phyloP scores from a whole-genome alignment of 1,284 basidiomycete species.

The Fistulinella staudtii region DNA sequence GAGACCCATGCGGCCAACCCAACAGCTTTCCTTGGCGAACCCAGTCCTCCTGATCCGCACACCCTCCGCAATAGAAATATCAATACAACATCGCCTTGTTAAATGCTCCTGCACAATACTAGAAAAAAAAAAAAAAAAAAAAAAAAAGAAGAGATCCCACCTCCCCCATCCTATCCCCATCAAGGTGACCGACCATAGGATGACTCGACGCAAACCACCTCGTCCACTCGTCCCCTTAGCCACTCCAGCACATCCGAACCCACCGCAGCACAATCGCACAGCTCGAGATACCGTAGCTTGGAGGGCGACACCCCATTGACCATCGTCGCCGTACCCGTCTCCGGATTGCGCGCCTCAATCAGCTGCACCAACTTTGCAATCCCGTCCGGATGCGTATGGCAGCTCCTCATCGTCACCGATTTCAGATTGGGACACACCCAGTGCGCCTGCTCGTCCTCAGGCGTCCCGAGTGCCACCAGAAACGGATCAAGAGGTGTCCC shows the following conservation, averaged over 20 bases:
- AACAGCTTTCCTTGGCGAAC: too few species aligned
- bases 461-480: conserved; percentile 49
- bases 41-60: too few species aligned
- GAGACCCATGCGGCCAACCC: too few species aligned
- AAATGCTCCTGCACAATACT: too few species aligned
- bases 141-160: too few species aligned
- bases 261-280: conserved; percentile 59
- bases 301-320: conserved; percentile 41
- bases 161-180: conserved; percentile 1
- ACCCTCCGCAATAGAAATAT: too few species aligned
- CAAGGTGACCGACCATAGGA: conserved; percentile 28
- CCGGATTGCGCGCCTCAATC: conserved; percentile 65
- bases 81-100: conserved; percentile 30
- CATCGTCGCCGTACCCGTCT: conserved; percentile 30
- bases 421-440: conserved; percentile 62
- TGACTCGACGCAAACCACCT: conserved; percentile 58
- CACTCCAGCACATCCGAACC: conserved; percentile 64
- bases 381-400: conserved; percentile 58
- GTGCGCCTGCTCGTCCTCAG: conserved; percentile 53
- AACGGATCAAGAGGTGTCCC: conserved; percentile 60
- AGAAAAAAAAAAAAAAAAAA: too few species aligned
- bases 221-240: conserved; percentile 54
- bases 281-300: conserved; percentile 51
- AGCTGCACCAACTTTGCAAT: conserved; percentile 62
- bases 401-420: conserved; percentile 54